phyloP scores from a whole-genome alignment of 768 basidiomycete species.

The Lactarius hengduanensis region DNA sequence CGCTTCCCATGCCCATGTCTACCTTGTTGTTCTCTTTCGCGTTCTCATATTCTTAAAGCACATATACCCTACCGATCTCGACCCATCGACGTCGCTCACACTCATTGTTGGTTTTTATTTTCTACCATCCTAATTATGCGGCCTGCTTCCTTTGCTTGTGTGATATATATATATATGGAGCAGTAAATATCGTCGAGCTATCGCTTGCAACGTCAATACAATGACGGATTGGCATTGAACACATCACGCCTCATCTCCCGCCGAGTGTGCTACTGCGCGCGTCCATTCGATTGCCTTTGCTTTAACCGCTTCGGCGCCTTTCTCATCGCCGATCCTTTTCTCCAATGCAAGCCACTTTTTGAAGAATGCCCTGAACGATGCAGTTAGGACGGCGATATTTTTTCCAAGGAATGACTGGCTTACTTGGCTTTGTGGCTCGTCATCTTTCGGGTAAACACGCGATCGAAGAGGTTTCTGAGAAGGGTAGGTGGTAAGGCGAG shows the following conservation, averaged over 20 bases:
- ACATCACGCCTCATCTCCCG: constrained; percentile 16
- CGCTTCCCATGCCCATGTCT: constrained; percentile 27
- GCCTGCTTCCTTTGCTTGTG: constrained; percentile 37
- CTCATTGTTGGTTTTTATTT: constrained; percentile 51
- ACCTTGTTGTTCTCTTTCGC: constrained; percentile 37
- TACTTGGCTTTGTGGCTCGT: constrained; percentile 96
- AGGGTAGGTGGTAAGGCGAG: neutral
- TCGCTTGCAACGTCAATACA: constrained; percentile 24
- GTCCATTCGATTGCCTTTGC: constrained; percentile 92
- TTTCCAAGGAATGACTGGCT: constrained; percentile 34
- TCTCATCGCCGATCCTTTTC: constrained; percentile 80
- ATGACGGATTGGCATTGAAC: constrained; percentile 18
- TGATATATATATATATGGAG: constrained; percentile 34
- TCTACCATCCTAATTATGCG: constrained; percentile 40
- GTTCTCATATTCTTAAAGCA: constrained; percentile 39
- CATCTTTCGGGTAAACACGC: constrained; percentile 81
- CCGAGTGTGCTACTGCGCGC: constrained; percentile 44
- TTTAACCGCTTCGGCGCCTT: constrained; percentile 79
- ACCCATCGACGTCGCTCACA: constrained; percentile 44
- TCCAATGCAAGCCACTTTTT: constrained; percentile 97
- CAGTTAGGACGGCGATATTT: neutral
- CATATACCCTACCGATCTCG: constrained; percentile 47
- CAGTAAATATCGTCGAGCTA: constrained; percentile 26
- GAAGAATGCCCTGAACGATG: constrained; percentile 72
- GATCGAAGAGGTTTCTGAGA: constrained; percentile 80